These are phyloP conservation scores for Rosa lucieae DNA, from an alignment of 306 rosid genomes.

Conservation along the genomic window DNA sequence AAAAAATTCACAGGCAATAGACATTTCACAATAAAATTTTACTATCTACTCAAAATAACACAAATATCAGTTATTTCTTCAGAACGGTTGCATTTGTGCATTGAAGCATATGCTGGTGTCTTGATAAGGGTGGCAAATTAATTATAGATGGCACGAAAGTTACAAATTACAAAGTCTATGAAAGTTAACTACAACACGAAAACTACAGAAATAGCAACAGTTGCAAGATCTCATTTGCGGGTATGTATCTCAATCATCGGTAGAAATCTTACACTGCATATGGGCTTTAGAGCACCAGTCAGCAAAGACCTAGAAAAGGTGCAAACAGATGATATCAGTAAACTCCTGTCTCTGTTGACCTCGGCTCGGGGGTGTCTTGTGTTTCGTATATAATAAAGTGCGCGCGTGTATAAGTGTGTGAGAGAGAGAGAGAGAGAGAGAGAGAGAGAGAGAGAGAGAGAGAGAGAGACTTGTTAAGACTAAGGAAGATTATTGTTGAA, in stretches of 20 bases:
- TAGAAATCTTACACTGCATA: slow-evolving; percentile 1
- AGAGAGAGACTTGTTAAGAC: background rate
- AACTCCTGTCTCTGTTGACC: background rate
- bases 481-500: slow-evolving; percentile 7
- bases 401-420: too few relatives aligned
- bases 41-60: too few relatives aligned
- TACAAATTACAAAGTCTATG: background rate
- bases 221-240: background rate
- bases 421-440: too few relatives aligned
- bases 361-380: too few relatives aligned
- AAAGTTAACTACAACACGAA: background rate
- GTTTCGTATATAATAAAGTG: too few relatives aligned
- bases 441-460: too few relatives aligned
- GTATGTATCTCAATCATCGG: background rate
- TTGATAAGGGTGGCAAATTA: too few relatives aligned
- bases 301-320: background rate
- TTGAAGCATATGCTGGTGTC: background rate
- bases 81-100: background rate
- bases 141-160: too few relatives aligned
- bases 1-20: too few relatives aligned
- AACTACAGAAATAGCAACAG: background rate
- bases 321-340: background rate
- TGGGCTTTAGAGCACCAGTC: background rate
- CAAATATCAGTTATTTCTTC: too few relatives aligned
- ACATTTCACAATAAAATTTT: too few relatives aligned